Base-by-base conservation (phyloP, 2,329 filamentous ascomycete species). In the Tolypocladium ovalisporum region DNA sequence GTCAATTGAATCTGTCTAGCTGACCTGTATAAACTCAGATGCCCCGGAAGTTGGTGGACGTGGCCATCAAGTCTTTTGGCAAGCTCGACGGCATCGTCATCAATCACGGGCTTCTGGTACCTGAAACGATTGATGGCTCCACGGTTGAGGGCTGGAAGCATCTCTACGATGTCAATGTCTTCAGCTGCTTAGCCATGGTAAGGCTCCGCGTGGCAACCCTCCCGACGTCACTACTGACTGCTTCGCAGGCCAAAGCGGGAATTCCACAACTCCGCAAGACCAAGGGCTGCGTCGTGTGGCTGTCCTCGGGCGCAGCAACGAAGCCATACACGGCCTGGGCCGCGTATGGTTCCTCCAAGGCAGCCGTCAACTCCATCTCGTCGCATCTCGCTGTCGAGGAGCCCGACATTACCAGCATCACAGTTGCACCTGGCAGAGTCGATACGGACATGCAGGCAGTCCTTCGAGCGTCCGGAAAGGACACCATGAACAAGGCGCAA, bases 391-490 rank as follows among this genome's bases (percentile, higher is more conserved):
- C 83, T 0, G 78, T 79, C 1, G 92, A 97, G 68, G 92, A 96
- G 70, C 84, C 87, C 1, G 78, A 85, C 17, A 84, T 96, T 51
- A 88, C 82, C 0, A 85, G 83, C 15, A 73, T 96, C 0, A 79
- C 89, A 0, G 76, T 97, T 37, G 79, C 86, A 4, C 92, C 92
- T 0, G 92, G 92, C 2, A 84, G 89, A 52, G 87, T 95, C 9
- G 88, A 96, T 67, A 97, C 92, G 0, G 87, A 87, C 55, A 97
- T 97, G 92, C 92, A 96, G 70, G 79, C 79, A n/a, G 81, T 88
- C 58, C 82, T 99, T 58, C 79, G 94, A 54, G 85, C 91, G 52
- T 69, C 73, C 4, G 81, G 78, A 49, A 70, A 73, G 40, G 67
- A 68, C 2, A 71, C 70, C 56, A 85, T 85, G 82, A 66, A 76